Conservation (phyloP, 306 rosid genomes). For the Erythrophleum fordii region DNA sequence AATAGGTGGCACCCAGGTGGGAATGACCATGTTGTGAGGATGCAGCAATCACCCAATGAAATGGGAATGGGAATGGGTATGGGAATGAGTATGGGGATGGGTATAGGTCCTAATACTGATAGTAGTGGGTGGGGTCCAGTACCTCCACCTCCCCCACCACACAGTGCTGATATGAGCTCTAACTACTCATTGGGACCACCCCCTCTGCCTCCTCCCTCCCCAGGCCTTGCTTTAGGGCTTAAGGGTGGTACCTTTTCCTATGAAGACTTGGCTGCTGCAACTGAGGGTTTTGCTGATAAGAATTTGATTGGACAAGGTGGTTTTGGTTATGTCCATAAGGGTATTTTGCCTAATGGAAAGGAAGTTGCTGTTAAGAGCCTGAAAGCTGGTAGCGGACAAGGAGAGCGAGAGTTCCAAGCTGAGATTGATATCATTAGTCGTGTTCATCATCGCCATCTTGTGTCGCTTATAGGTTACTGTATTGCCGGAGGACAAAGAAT, state of each 20-base stretch:
- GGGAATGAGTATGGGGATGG: neutral
- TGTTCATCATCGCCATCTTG: constrained; percentile 93
- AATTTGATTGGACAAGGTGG: constrained; percentile 92
- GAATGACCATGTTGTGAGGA: constrained; percentile 62
- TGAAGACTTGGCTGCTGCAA: constrained; percentile 85
- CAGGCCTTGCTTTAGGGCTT: constrained; percentile 62
- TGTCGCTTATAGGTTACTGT: constrained; percentile 80
- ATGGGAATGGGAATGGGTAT: constrained; percentile 3
- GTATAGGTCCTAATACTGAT: constrained; percentile 10
- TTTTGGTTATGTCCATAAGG: constrained; percentile 89
- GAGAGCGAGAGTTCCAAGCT: constrained; percentile 91
- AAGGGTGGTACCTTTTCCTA: constrained; percentile 68
- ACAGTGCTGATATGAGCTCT: constrained; percentile 58
- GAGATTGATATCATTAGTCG: constrained; percentile 95
- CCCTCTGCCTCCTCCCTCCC: constrained; percentile 80
- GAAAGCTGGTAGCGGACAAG: constrained; percentile 86
- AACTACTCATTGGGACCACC: constrained; percentile 52
- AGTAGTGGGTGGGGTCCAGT: constrained; percentile 61
- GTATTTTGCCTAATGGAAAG: constrained; percentile 76
- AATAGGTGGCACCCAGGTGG: constrained; percentile 48
- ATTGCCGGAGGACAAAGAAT: constrained; percentile 84
- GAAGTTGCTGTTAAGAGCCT: constrained; percentile 86
- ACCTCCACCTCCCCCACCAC: constrained; percentile 41
- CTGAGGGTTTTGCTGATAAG: constrained; percentile 52
- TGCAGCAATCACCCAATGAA: constrained; percentile 38